A percentile compares a stretch with the other conserved stretches of the same genome.
phyloP scores from a whole-genome alignment of 257 asterid species.

The Capsicum pubescens region DNA sequence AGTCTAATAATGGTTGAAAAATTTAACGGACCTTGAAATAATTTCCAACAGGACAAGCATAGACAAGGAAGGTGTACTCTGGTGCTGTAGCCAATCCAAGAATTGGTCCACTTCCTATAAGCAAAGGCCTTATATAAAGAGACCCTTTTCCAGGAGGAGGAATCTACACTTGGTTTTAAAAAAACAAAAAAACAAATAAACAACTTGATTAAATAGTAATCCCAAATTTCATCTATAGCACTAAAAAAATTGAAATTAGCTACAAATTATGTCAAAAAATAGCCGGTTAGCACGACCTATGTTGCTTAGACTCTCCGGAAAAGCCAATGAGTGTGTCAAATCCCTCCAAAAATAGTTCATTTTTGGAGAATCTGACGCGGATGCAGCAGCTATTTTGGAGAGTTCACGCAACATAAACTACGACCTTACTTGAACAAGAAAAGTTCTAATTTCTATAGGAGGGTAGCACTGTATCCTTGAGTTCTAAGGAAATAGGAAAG shows the following conservation, averaged over 20 bases:
- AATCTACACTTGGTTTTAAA: constrained; percentile 54
- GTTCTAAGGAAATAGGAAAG: neutral
- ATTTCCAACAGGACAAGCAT: constrained; percentile 89
- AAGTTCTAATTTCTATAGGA: neutral
- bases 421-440: neutral
- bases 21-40: constrained; percentile 62
- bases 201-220: neutral
- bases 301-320: no score
- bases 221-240: neutral
- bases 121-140: constrained; percentile 79
- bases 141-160: constrained; percentile 93
- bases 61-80: constrained; percentile 78
- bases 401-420: neutral
- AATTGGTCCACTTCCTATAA: constrained; percentile 77
- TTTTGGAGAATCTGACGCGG: no score
- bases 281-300: neutral
- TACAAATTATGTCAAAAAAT: neutral
- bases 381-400: no score
- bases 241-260: neutral
- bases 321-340: no score
- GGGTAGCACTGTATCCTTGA: neutral
- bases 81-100: constrained; percentile 78
- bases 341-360: no score
- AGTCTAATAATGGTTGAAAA: neutral
- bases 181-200: neutral